Evolutionary conservation across 2,329 filamentous ascomycete species (phyloP), one percentile per base, ranked within the genome.

Genomic region (Chaetomiaceae sp.): DNA sequence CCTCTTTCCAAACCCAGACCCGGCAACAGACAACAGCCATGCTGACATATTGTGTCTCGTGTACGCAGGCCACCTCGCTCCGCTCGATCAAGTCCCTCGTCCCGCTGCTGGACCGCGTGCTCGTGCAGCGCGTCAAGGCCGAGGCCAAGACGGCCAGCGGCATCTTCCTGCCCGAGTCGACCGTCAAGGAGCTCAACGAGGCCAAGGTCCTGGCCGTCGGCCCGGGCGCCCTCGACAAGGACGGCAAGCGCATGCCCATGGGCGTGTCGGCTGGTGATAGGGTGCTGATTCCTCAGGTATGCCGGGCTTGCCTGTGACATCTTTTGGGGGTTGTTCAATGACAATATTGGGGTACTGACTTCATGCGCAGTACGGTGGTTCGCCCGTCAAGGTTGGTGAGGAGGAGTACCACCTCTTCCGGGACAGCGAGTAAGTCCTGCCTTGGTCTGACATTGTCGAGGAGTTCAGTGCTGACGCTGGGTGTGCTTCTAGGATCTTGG

Each of bases 141-240:
- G 92, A 97, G 77, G 75, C 91, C 71, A 96, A 96, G 83, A 99
- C 94, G 46, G 91, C 94, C 66, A 86, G 86, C 68, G 94, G 94
- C 68, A 96, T 99, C 81, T 96, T 95, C 82, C 88, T 99, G 62
- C 94, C 94, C 65, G 94, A 99, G 80, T 91, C 87, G 59, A 89
- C 87, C 68, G 90, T 97, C 70, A 96, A 99, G 83, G 94, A 99
- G 75, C 83, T 97, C 71, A 97, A 96, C 76, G 92, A 97, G 81
- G 94, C 89, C 67, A 91, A 90, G 76, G 94, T 99, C 52, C 79
- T 99, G 57, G 94, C 94, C 59, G 92, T 99, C 60, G 94, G 94
- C 51, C 94, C 94, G 54, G 94, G 94, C 59, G 85, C 80, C 14
- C 68, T 95, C 57, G 89, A 95, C 78, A 91, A 86, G 76, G 87